Evolutionary conservation across 192 early-diverging fungal genomes (phyloP).

Genomic region (Entomortierella lignicola): DNA sequence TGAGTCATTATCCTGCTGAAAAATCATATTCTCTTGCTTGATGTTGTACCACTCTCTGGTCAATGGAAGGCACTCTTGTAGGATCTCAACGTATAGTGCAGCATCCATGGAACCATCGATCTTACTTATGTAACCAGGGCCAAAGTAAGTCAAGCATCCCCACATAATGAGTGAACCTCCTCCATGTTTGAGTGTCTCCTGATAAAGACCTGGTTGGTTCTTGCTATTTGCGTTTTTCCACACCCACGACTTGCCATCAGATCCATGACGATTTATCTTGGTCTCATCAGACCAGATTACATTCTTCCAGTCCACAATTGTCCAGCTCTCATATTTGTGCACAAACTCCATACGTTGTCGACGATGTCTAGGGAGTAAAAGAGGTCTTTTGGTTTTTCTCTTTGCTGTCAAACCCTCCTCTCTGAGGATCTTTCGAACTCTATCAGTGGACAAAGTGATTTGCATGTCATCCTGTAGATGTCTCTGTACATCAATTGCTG

Average conservation of each 20-base stretch:
- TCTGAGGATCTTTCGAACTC: too few species aligned
- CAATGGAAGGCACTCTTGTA: constrained; percentile 1
- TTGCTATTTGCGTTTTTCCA: neutral
- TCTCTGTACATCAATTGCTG: too few species aligned
- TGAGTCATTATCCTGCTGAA: neutral
- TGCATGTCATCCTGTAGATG: too few species aligned
- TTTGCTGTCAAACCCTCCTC: too few species aligned
- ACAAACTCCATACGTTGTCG: neutral
- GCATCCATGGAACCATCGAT: neutral
- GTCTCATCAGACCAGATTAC: neutral
- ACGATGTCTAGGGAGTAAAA: too few species aligned
- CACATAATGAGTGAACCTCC: constrained; percentile 2
- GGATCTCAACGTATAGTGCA: neutral
- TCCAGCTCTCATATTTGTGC: neutral
- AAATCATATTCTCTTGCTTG: neutral
- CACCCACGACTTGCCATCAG: neutral
- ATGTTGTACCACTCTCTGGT: neutral
- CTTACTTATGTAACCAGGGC: neutral
- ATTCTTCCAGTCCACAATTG: neutral
- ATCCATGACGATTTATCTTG: neutral
- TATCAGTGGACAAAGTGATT: too few species aligned
- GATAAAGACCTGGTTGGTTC: neutral
- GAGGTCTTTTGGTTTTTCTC: too few species aligned
- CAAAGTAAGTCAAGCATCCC: neutral
- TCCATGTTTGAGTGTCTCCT: neutral